These are phyloP conservation scores for Dissophora globulifera DNA, from an alignment of 192 early-diverging fungal species.

Conservation along the genomic window DNA sequence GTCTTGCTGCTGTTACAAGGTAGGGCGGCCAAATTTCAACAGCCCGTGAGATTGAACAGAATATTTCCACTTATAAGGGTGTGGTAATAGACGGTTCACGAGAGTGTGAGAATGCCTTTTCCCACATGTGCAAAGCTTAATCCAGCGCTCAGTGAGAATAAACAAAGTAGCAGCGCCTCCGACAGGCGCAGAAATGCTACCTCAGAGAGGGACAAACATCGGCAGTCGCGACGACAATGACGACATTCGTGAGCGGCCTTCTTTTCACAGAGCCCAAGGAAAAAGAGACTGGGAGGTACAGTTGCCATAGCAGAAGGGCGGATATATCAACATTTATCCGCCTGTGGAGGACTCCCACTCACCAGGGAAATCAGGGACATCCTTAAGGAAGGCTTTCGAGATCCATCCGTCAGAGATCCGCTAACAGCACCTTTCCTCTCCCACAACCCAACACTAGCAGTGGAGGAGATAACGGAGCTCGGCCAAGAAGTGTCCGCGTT, in stretches of 20 bases:
- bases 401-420: not conserved
- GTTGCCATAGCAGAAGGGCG: not conserved
- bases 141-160: no score
- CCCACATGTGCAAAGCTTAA: no score
- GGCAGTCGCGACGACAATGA: not conserved
- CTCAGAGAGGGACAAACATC: not conserved
- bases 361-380: not conserved
- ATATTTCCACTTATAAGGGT: no score
- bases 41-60: no score
- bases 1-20: no score
- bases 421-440: not conserved
- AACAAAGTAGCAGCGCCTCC: not conserved
- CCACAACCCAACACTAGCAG: not conserved
- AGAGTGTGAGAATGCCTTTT: no score
- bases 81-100: no score
- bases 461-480: not conserved
- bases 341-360: not conserved
- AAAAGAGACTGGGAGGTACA: not conserved
- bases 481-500: slow-evolving; percentile 14
- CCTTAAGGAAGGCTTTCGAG: slow-evolving; percentile 2
- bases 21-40: no score
- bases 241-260: not conserved
- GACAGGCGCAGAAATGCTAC: not conserved
- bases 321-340: not conserved
- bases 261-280: not conserved